Conservation (phyloP, 176 grass and related monocot species). For the Musa troglodytarum region DNA sequence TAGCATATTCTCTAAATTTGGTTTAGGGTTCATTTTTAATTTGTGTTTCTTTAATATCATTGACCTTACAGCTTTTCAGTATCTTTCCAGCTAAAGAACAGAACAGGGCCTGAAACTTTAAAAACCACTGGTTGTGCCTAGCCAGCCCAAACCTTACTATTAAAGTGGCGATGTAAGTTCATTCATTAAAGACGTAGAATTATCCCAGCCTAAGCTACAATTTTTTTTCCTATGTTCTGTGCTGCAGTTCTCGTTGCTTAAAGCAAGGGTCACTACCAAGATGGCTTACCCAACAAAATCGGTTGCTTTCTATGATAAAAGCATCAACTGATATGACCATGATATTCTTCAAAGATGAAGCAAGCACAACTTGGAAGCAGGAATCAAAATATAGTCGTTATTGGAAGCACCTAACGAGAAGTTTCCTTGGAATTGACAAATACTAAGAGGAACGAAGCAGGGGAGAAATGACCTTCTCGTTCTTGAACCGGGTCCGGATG, state of each 20-base stretch:
- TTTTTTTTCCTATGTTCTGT: not conserved
- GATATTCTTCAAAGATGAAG: not conserved
- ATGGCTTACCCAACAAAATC: not conserved
- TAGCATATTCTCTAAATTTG: no score
- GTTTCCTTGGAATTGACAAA: not conserved
- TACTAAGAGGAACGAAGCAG: not conserved
- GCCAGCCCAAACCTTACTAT: constrained; percentile 32
- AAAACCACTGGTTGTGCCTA: not conserved
- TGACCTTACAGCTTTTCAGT: no score
- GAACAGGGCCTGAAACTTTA: not conserved
- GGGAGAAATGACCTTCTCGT: constrained; percentile 55
- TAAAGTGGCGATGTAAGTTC: constrained; percentile 5
- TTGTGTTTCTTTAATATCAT: no score
- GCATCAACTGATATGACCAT: constrained; percentile 5
- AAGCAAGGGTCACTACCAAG: constrained; percentile 43
- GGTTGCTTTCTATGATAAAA: not conserved
- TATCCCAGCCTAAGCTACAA: not conserved
- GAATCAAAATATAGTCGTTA: not conserved
- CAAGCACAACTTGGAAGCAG: not conserved
- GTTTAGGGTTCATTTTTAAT: no score
- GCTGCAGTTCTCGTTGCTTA: not conserved
- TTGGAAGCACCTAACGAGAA: not conserved
- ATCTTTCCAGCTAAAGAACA: not conserved
- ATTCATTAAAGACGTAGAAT: not conserved
- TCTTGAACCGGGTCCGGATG: constrained; percentile 89